Percentiles rank a stretch among this genome's conserved stretches.
Evolutionary conservation across 441 rosid genomes (phyloP).

Genomic region (Metrosideros polymorpha): DNA sequence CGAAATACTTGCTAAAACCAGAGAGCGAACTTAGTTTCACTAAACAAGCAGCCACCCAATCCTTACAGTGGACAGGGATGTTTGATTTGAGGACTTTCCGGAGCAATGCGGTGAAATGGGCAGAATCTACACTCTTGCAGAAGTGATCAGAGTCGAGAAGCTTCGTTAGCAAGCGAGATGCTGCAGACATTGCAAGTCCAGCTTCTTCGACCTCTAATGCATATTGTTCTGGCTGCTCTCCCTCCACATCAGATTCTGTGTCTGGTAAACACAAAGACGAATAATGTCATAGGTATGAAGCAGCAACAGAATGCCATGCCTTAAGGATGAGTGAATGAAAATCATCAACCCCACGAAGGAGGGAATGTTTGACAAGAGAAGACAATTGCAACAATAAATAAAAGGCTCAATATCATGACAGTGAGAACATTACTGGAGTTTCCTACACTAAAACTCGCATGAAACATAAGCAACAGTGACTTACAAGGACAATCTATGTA

Average conservation of each 20-base stretch:
- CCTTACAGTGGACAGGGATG: conserved; percentile 61
- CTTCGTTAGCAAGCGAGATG: conserved; percentile 56
- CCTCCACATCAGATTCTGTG: conserved; percentile 36
- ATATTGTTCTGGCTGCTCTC: conserved; percentile 43
- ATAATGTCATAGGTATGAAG: background rate
- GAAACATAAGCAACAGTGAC: background rate
- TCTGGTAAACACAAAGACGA: conserved; percentile 13
- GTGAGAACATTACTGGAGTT: background rate
- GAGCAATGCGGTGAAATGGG: conserved; percentile 30
- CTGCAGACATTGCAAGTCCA: conserved; percentile 55
- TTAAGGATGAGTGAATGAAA: background rate
- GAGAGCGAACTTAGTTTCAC: conserved; percentile 44
- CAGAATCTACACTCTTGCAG: conserved; percentile 17
- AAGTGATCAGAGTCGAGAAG: conserved; percentile 62
- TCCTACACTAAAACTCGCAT: background rate
- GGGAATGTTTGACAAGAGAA: background rate
- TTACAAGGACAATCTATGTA: background rate
- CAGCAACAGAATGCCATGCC: background rate
- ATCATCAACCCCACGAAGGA: background rate
- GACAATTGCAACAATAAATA: background rate
- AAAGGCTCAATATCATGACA: background rate
- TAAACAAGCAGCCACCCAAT: conserved; percentile 75
- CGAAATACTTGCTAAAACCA: conserved; percentile 19
- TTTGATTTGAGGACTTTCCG: conserved; percentile 54
- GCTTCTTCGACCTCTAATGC: conserved; percentile 66